Conservation (phyloP, 1,284 basidiomycete species). For the Phellopilus nigrolimitatus region DNA sequence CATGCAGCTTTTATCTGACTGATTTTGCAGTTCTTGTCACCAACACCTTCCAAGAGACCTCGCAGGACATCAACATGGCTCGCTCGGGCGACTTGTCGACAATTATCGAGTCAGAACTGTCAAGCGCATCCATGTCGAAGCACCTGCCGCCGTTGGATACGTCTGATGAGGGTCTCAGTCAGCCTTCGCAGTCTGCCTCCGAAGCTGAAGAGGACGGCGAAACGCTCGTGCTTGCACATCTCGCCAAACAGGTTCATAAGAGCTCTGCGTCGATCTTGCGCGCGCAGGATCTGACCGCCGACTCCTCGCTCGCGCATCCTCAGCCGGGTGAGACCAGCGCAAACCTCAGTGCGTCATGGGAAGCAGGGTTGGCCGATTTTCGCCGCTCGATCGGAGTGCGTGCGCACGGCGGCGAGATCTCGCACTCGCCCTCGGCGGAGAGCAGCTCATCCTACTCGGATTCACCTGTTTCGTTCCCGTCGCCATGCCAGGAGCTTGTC, state of each 20-base stretch:
- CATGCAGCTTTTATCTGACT: too few relatives aligned
- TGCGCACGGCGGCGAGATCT: constrained; percentile 4
- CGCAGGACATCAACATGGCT: constrained; percentile 4
- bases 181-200: neutral
- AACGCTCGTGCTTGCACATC: constrained; percentile 8
- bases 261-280: constrained; percentile 8
- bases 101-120: constrained; percentile 68
- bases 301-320: neutral
- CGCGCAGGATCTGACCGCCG: constrained; percentile 4
- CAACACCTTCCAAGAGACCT: neutral
- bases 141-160: constrained; percentile 39
- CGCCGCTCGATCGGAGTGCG: constrained; percentile 7
- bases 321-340: neutral
- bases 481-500: neutral
- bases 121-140: constrained; percentile 64
- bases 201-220: constrained; percentile 15
- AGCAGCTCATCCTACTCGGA: constrained; percentile 1
- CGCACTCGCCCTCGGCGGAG: neutral
- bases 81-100: constrained; percentile 43
- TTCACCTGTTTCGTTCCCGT: neutral
- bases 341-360: constrained; percentile 16
- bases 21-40: neutral
- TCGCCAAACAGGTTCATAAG: constrained; percentile 5
- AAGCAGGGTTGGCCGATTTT: constrained; percentile 15
- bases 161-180: constrained; percentile 22